Evolutionary conservation across 2,329 filamentous ascomycete species (phyloP).

Genomic region (Paecilomyces fulvus): DNA sequence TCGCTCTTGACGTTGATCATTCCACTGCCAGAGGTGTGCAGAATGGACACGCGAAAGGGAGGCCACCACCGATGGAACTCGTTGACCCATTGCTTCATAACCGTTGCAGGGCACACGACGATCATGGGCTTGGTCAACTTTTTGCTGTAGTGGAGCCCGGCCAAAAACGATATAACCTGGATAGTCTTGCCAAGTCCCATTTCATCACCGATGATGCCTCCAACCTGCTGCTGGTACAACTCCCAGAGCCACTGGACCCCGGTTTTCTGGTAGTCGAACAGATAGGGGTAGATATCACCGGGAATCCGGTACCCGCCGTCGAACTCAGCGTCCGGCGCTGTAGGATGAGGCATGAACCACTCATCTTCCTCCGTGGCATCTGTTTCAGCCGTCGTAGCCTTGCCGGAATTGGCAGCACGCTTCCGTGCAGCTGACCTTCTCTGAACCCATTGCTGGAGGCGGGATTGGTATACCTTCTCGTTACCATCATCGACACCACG

Average conservation of each 20-base stretch:
- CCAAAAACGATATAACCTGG: constrained; percentile 72
- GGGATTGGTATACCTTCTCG: constrained; percentile 66
- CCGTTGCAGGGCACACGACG: constrained; percentile 85
- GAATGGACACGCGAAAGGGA: constrained; percentile 87
- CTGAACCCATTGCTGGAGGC: constrained; percentile 67
- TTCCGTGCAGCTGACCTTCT: constrained; percentile 53
- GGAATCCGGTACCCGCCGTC: constrained; percentile 72
- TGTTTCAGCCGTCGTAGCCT: constrained; percentile 18
- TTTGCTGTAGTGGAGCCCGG: constrained; percentile 84
- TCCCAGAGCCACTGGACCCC: constrained; percentile 96
- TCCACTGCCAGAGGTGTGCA: constrained; percentile 91
- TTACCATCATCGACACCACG: constrained; percentile 78
- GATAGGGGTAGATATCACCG: constrained; percentile 81
- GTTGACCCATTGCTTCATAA: constrained; percentile 96
- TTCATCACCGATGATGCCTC: constrained; percentile 92
- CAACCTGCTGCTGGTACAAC: constrained; percentile 78
- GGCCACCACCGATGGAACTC: constrained; percentile 99
- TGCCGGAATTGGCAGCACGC: constrained; percentile 27
- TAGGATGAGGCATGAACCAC: constrained; percentile 82
- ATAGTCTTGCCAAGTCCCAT: constrained; percentile 98
- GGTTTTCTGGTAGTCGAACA: constrained; percentile 96
- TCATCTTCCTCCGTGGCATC: constrained; percentile 41
- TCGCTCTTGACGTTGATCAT: constrained; percentile 73
- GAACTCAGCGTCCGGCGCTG: constrained; percentile 65
- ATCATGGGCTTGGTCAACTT: constrained; percentile 77